phyloP scores from a whole-genome alignment of 345 rosid genomes.

The Linum lewisii region DNA sequence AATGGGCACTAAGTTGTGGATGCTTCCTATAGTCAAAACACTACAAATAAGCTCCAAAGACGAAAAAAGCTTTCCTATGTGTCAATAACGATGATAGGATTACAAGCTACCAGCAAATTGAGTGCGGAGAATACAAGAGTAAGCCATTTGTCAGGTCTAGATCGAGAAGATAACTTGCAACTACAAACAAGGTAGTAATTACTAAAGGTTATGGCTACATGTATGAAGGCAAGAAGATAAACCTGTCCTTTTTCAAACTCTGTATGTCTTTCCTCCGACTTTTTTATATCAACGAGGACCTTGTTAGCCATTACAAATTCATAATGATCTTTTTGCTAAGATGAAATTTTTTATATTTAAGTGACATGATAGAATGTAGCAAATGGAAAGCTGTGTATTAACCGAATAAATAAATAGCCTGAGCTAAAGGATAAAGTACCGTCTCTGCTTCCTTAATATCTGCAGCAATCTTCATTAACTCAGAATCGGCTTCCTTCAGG shows the following conservation, averaged over 20 bases:
- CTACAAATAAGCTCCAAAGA: not conserved
- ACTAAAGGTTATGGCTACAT: not conserved
- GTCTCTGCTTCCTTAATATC: conserved; percentile 45
- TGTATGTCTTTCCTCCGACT: conserved; percentile 44
- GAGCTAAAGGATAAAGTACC: conserved; percentile 24
- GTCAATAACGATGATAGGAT: not conserved
- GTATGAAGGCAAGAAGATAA: not conserved
- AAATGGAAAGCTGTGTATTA: not conserved
- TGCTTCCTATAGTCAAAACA: conserved; percentile 48
- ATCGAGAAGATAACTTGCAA: conserved; percentile 3
- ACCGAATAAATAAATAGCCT: not conserved
- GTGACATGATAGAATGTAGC: conserved; percentile 3
- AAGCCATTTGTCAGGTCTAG: not conserved
- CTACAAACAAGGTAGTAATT: too few relatives aligned
- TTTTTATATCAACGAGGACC: conserved; percentile 61
- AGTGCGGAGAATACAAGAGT: not conserved
- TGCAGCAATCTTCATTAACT: conserved; percentile 60
- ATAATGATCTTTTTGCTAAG: conserved; percentile 69
- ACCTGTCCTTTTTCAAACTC: conserved; percentile 60
- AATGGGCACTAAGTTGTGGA: conserved; percentile 63
- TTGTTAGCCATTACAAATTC: conserved; percentile 61
- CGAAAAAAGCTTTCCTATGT: not conserved
- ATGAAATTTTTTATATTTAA: conserved; percentile 18
- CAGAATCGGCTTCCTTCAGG: conserved; percentile 64
- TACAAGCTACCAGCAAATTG: not conserved